Evolutionary conservation across 2,329 filamentous ascomycete genomes (phyloP), one percentile per base, ranked within the genome.

Genomic region (Ophiocordyceps sinensis): DNA sequence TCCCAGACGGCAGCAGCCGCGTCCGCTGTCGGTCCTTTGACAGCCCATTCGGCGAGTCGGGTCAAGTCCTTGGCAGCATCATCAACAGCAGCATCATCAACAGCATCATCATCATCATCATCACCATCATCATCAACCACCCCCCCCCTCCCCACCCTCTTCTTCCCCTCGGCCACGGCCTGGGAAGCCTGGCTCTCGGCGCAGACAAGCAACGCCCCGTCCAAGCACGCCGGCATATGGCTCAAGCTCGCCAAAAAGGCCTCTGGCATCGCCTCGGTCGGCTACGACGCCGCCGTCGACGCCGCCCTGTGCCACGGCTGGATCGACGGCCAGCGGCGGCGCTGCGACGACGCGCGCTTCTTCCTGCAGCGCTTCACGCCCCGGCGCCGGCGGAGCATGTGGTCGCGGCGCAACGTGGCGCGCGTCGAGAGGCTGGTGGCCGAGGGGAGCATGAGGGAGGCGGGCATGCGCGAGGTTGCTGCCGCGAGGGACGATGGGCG

Each of bases 311-410:
- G 74, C 52, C 71, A 70, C 49, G 75, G 76, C 35, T 79, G 75
- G 75, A 79, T 79, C 43, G 74, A 79, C 51, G 72, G 75, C 1
- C 72, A 74, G 49, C 63, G 63, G 2, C 59, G 58, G 30, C 30
- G 30, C 30, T 32, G 30, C 37, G 67, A 76, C 46, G 62, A 32
- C 4, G 4, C 61, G 0, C 49, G 56, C 3, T 66, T 64, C 47
- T 77, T 71, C 52, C 51, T 71, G 1, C 71, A 74, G 48, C 66
- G 73, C 9, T 79, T 75, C 59, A 76, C 74, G 1, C 75, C 74
- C 2, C 71, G 75, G 5, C 65, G 68, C 3, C 53, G 62, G 28
- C 66, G 64, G 29, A 76, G 72, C 49, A 51, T 71, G 7, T 79
- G 75, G 75, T 79, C 74, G 3, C 63, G 68, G 44, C 70, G 73